Conservation (phyloP, 805 yeast genomes). For the Hermanozyma aechmeae region DNA sequence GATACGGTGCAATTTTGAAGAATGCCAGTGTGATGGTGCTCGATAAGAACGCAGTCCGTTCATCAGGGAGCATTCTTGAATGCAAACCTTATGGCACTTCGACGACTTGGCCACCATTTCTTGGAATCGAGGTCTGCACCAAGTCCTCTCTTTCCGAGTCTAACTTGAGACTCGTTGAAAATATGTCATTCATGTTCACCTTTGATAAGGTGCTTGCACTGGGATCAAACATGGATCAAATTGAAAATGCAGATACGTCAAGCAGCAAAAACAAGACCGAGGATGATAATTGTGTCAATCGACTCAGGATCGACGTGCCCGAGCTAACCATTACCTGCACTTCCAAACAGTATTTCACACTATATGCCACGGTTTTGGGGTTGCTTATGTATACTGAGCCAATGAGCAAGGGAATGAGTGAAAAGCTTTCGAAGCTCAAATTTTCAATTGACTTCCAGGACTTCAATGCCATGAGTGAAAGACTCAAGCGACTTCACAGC, state of each 20-base stretch:
- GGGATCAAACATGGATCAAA: constrained; percentile 9
- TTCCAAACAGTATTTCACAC: constrained; percentile 60
- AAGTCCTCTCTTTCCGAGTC: constrained; percentile 34
- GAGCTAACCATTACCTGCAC: constrained; percentile 58
- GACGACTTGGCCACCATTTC: constrained; percentile 82
- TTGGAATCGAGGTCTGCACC: constrained; percentile 62
- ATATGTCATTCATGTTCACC: constrained; percentile 53
- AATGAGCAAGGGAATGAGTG: constrained; percentile 43
- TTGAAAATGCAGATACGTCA: constrained; percentile 2
- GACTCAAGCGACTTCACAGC: constrained; percentile 41
- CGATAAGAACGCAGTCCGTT: constrained; percentile 23
- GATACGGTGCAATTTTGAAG: constrained; percentile 60
- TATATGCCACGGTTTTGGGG: constrained; percentile 54
- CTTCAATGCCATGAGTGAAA: constrained; percentile 35
- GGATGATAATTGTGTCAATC: constrained; percentile 13
- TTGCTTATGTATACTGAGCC: constrained; percentile 72
- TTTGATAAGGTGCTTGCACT: constrained; percentile 37
- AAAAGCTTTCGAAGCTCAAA: constrained; percentile 54
- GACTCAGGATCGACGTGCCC: constrained; percentile 59
- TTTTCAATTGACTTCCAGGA: constrained; percentile 67
- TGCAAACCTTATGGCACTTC: constrained; percentile 52
- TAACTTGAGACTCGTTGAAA: constrained; percentile 48
- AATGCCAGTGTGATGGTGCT: constrained; percentile 70
- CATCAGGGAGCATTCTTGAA: constrained; percentile 31
- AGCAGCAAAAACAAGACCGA: constrained; percentile 1